Conservation (phyloP, 257 asterid genomes). For the Anisodus acutangulus region DNA sequence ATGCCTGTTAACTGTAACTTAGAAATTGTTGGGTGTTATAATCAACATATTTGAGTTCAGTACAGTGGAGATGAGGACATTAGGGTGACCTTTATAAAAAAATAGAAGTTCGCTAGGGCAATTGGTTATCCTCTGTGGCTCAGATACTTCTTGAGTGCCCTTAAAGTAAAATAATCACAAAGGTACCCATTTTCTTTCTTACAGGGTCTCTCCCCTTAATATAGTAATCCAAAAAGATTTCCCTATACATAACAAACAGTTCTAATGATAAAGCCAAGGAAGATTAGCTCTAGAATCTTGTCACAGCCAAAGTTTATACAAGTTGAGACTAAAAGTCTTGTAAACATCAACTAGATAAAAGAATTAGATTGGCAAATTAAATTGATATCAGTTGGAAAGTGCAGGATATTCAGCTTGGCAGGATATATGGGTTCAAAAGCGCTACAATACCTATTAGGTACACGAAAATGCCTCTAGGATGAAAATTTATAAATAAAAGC, state of each 20-base stretch:
- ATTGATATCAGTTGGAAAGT: background rate
- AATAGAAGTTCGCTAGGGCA: background rate
- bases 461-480: background rate
- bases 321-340: slow-evolving; percentile 1
- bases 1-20: background rate
- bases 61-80: background rate
- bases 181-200: slow-evolving; percentile 17
- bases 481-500: background rate
- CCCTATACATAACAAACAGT: background rate
- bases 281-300: slow-evolving; percentile 17
- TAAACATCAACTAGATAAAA: background rate
- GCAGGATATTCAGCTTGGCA: background rate
- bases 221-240: background rate
- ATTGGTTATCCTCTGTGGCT: slow-evolving; percentile 17
- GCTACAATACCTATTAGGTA: background rate
- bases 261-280: background rate
- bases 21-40: slow-evolving; percentile 3
- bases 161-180: slow-evolving; percentile 6
- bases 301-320: slow-evolving; percentile 8
- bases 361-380: background rate
- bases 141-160: background rate
- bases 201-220: background rate
- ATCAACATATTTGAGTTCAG: background rate
- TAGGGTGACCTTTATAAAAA: background rate
- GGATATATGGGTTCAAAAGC: background rate